Conservation (phyloP, 2,329 filamentous ascomycete species). For the Arachnopeziza araneosa region DNA sequence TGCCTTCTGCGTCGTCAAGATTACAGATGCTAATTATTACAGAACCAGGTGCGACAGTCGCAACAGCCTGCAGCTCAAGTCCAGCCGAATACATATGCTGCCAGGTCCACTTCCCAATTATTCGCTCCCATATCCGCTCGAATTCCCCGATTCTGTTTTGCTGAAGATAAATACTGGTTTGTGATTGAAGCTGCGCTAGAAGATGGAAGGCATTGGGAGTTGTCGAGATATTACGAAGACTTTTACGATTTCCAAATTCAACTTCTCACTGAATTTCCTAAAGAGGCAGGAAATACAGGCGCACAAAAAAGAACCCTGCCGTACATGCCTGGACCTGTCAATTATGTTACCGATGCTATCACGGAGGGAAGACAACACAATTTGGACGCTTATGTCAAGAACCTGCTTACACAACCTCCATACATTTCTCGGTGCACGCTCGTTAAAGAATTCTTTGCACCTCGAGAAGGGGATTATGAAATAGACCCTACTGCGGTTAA, state of each 20-base stretch:
- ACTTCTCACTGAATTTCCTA: conserved; percentile 83
- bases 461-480: conserved; percentile 87
- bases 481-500: conserved; percentile 64
- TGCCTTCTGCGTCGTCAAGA: neutral
- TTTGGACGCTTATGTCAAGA: conserved; percentile 92
- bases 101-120: conserved; percentile 48
- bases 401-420: conserved; percentile 72
- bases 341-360: conserved; percentile 96
- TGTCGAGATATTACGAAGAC: conserved; percentile 94
- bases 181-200: conserved; percentile 89
- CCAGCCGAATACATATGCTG: conserved; percentile 30
- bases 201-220: conserved; percentile 86
- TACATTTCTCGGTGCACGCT: conserved; percentile 82
- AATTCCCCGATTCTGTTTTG: conserved; percentile 90
- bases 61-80: conserved; percentile 22
- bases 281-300: conserved; percentile 83
- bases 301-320: conserved; percentile 76
- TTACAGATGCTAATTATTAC: neutral
- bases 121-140: conserved; percentile 75
- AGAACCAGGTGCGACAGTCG: conserved; percentile 22
- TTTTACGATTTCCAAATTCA: conserved; percentile 99
- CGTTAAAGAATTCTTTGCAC: conserved; percentile 86
- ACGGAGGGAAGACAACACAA: conserved; percentile 90
- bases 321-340: conserved; percentile 97
- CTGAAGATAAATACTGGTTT: conserved; percentile 98